Percentiles rank a stretch among this genome's conserved stretches.
phyloP scores from a whole-genome alignment of 345 rosid genomes.

The Eucalyptus albens region DNA sequence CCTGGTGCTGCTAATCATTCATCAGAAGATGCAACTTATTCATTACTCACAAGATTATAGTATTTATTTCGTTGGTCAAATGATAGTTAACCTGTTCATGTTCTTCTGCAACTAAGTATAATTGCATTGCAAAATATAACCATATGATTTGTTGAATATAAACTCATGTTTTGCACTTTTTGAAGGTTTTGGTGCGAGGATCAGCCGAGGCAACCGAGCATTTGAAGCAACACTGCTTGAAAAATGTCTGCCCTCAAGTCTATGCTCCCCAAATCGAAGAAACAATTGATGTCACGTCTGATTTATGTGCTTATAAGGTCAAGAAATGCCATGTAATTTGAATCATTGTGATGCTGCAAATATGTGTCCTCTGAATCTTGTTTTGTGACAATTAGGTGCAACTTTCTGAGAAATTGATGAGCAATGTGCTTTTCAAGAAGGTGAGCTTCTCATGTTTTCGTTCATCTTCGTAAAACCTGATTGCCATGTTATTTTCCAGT shows the following conservation, averaged over 20 bases:
- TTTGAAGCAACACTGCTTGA: slow-evolving; percentile 87
- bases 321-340: not conserved
- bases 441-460: slow-evolving; percentile 8
- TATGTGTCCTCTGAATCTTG: not conserved
- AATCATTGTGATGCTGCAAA: not conserved
- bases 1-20: not conserved
- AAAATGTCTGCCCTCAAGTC: slow-evolving; percentile 77
- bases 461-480: not conserved
- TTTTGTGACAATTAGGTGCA: slow-evolving; percentile 50
- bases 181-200: slow-evolving; percentile 94
- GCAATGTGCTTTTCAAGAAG: slow-evolving; percentile 92
- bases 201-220: slow-evolving; percentile 97
- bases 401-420: slow-evolving; percentile 94
- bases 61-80: not conserved
- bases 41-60: not conserved
- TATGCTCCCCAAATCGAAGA: slow-evolving; percentile 90
- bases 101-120: not conserved
- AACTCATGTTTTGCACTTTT: not conserved
- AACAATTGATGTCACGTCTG: slow-evolving; percentile 89
- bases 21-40: not conserved
- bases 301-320: slow-evolving; percentile 94
- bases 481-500: not conserved
- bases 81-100: not conserved
- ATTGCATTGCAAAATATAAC: not conserved
- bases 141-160: not conserved